These are phyloP conservation scores for Globisporangium irregulare DNA, from an alignment of 352 stramenopile species.

Conservation along the genomic window DNA sequence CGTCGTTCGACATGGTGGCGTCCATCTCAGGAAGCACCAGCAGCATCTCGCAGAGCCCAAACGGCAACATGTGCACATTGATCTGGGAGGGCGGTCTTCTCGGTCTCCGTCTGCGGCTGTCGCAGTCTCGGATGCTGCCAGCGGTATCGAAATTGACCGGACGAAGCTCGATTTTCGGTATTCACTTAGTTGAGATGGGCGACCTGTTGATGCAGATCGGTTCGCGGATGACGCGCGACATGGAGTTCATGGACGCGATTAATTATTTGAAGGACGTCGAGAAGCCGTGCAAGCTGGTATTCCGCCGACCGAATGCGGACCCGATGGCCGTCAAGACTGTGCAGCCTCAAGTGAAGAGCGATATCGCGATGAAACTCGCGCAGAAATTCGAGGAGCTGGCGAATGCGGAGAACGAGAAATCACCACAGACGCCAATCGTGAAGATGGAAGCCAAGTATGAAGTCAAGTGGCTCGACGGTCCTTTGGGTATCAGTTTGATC, in stretches of 20 bases:
- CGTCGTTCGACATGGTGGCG: constrained; percentile 68
- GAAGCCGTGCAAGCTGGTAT: constrained; percentile 79
- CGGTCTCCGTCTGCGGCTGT: constrained; percentile 73
- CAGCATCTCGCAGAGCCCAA: constrained; percentile 51
- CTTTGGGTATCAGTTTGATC: constrained; percentile 84
- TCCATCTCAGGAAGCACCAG: constrained; percentile 64
- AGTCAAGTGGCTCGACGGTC: constrained; percentile 85
- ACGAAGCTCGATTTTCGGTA: constrained; percentile 81
- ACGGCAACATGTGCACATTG: constrained; percentile 73
- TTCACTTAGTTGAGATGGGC: constrained; percentile 82
- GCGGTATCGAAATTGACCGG: constrained; percentile 84
- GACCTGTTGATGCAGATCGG: constrained; percentile 80
- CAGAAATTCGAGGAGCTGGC: constrained; percentile 78
- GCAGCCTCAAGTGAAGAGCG: constrained; percentile 65
- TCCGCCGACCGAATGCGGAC: constrained; percentile 60
- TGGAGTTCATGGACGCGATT: constrained; percentile 86
- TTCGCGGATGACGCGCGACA: constrained; percentile 58
- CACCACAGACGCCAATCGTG: constrained; percentile 55
- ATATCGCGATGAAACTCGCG: constrained; percentile 66
- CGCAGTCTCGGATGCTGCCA: constrained; percentile 74
- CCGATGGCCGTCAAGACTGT: constrained; percentile 79
- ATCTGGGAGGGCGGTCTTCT: constrained; percentile 83
- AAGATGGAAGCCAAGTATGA: constrained; percentile 85
- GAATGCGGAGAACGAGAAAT: constrained; percentile 68
- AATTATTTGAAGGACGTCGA: constrained; percentile 74